Base-by-base conservation (phyloP, 2,329 filamentous ascomycete species). In the Penicillium hordei region DNA sequence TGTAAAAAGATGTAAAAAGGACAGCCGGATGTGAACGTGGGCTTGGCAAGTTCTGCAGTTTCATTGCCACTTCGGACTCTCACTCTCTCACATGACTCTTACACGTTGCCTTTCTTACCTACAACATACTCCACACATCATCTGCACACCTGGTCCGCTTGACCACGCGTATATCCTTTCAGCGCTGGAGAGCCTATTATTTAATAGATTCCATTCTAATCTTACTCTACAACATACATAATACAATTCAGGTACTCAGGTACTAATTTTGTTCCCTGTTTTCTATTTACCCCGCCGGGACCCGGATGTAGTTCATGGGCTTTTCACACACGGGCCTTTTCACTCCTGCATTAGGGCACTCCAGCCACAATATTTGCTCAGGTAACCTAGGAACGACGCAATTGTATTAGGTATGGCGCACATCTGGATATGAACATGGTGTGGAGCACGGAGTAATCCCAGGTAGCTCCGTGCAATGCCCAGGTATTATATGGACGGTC, bases 311-410 rank as follows among this genome's bases (percentile, higher is more conserved):
- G 44, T 33, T 46, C 44, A 31, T 45, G 38, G 4, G 19, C 31
- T 17, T 17, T 25, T 33, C 44, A 31, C 38, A n/a, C 40, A 46
- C 51, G 51, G 51, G 13, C 51, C 42, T 40, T 53, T 19, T 25
- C 12, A 25, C 42, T 40, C 43, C 51, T 54, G 43, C 51, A 54
- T 54, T 17, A 54, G 34, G 52, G 33, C 25, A 27, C 5, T 48
- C 15, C 15, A 33, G n/a, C 51, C 33, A 36, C 39, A 33, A 31
- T 34, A 5, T 23, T 25, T 21, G 15, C 15, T 19, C 49, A 21
- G 19, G 13, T n/a, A 36, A 36, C 9, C 31, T n/a, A 25, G 10
- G 9, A 21, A 43, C 17, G 19, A 43, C 10, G 10, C 21, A 25
- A 19, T 29, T 17, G 10, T 49, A 17, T 38, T 27, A 34, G 15